Conservation (phyloP, 2,329 filamentous ascomycete species). For the Bipolaris bicolor region DNA sequence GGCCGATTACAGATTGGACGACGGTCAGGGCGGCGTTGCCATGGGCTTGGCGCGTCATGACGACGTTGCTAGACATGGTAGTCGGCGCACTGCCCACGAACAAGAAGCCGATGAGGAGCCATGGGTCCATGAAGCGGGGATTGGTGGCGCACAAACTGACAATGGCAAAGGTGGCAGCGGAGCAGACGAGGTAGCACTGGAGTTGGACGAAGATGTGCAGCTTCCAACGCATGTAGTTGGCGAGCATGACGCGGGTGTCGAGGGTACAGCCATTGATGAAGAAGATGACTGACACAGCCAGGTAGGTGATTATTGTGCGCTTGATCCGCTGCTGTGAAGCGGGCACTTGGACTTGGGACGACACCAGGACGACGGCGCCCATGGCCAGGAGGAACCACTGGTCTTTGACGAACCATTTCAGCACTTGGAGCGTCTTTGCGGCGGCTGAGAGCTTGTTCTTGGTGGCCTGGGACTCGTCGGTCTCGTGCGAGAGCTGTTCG, state of each 20-base stretch:
- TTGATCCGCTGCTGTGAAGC: constrained; percentile 60
- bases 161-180: constrained; percentile 64
- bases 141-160: constrained; percentile 60
- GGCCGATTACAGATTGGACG: constrained; percentile 73
- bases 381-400: constrained; percentile 72
- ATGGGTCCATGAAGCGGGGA: constrained; percentile 63
- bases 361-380: constrained; percentile 59
- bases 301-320: constrained; percentile 65
- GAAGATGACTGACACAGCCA: constrained; percentile 72
- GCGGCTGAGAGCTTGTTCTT: constrained; percentile 1
- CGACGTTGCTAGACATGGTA: constrained; percentile 74
- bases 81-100: constrained; percentile 72
- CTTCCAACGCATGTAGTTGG: constrained; percentile 70
- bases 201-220: constrained; percentile 71
- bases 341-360: constrained; percentile 62
- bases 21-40: constrained; percentile 60
- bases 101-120: constrained; percentile 71
- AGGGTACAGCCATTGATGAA: constrained; percentile 74
- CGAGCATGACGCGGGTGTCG: constrained; percentile 64
- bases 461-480: not conserved
- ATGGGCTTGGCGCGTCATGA: constrained; percentile 73
- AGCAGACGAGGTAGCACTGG: constrained; percentile 70
- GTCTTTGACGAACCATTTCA: constrained; percentile 54
- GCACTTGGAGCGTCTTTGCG: constrained; percentile 14
- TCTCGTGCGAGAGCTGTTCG: not conserved